phyloP scores from a whole-genome alignment of 331 rosid species.

The Phaseolus coccineus region DNA sequence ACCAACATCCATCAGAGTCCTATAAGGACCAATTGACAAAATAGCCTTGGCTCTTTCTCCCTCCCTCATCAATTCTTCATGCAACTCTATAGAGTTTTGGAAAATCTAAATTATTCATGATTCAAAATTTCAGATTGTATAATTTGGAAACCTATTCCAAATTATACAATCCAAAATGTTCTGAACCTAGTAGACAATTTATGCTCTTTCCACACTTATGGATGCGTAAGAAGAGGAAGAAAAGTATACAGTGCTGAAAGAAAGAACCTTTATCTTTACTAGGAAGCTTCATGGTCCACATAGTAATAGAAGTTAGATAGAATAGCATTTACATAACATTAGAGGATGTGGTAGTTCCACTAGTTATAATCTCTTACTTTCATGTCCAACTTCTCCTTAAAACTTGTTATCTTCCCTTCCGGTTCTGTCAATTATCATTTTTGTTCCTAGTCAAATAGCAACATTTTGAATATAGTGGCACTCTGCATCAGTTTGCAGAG shows the following conservation, averaged over 20 bases:
- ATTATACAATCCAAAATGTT: too few species aligned
- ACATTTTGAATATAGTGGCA: background rate
- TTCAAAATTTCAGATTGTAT: too few species aligned
- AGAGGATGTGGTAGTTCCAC: conserved; percentile 17
- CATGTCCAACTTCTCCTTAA: background rate
- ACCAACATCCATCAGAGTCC: conserved; percentile 28
- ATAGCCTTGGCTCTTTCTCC: conserved; percentile 17
- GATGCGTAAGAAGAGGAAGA: too few species aligned
- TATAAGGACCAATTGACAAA: conserved; percentile 25
- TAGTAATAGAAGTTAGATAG: background rate
- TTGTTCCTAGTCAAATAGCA: conserved; percentile 18
- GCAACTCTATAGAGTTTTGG: too few species aligned
- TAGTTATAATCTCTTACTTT: background rate
- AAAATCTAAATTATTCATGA: too few species aligned
- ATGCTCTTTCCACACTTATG: too few species aligned
- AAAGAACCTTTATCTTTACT: background rate
- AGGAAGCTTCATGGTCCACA: conserved; percentile 18
- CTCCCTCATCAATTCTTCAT: too few species aligned
- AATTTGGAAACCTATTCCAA: too few species aligned
- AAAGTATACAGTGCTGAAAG: too few species aligned
- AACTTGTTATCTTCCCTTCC: background rate
- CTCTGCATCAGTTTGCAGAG: conserved; percentile 3
- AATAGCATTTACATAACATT: background rate
- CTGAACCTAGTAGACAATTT: too few species aligned
- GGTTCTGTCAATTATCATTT: conserved; percentile 28